Percentiles rank a stretch among this genome's conserved stretches.
phyloP scores from a whole-genome alignment of 2,329 filamentous ascomycete genomes.

The Alternaria ventricosa region DNA sequence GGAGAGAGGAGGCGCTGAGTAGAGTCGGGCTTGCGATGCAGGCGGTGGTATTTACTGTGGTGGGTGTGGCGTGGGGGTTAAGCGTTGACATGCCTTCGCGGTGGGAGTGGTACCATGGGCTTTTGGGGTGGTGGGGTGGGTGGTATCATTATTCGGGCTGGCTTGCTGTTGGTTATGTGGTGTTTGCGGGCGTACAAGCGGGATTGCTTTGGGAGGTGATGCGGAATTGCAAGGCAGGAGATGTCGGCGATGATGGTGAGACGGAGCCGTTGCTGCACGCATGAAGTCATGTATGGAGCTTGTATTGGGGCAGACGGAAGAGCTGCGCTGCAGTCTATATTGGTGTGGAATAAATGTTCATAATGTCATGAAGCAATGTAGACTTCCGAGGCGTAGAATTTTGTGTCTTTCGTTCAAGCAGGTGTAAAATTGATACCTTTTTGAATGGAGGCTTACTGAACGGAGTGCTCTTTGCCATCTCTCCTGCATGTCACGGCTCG shows the following conservation, averaged over 20 bases:
- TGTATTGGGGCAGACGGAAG: no score
- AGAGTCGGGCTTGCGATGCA: not conserved
- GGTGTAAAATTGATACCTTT: no score
- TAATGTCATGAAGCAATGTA: no score
- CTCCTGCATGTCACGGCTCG: no score
- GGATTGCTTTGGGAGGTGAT: not conserved
- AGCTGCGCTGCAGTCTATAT: no score
- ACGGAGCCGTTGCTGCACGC: not conserved
- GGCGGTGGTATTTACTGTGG: not conserved
- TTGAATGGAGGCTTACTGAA: no score
- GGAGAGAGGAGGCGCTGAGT: not conserved
- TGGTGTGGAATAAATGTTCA: no score
- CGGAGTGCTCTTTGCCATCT: no score
- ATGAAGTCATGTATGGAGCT: not conserved
- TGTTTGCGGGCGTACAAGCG: not conserved
- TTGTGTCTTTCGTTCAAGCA: no score
- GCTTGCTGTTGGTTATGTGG: not conserved
- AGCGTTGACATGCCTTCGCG: not conserved
- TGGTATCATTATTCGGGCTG: not conserved
- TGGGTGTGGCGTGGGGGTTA: not conserved
- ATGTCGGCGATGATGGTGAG: not conserved
- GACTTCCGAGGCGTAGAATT: no score
- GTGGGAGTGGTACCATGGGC: not conserved
- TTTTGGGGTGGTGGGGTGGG: not conserved
- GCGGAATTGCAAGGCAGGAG: not conserved